These are phyloP conservation scores for Pyrenula massariospora DNA, from an alignment of 495 filamentous ascomycete species.

Conservation along the genomic window DNA sequence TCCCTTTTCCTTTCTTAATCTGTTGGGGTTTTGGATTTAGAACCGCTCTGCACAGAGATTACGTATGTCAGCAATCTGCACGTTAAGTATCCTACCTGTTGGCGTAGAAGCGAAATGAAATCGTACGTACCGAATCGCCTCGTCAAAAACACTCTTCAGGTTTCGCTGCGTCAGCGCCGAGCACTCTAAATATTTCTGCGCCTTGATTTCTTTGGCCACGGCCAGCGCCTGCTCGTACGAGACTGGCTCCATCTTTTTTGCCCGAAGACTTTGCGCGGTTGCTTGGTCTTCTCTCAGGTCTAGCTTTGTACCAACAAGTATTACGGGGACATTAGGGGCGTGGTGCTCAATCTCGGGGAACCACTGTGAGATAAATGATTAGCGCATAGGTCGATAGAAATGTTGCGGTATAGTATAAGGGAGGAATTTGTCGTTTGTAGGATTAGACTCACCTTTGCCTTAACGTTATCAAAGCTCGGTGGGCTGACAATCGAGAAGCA, in stretches of 20 bases:
- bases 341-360: slow-evolving; percentile 95
- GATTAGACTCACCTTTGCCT: slow-evolving; percentile 72
- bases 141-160: slow-evolving; percentile 95
- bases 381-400: neutral
- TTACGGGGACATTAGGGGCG: slow-evolving; percentile 89
- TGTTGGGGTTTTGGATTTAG: slow-evolving; percentile 61
- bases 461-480: slow-evolving; percentile 94
- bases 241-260: slow-evolving; percentile 85
- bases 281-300: slow-evolving; percentile 86
- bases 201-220: slow-evolving; percentile 82
- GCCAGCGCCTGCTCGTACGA: slow-evolving; percentile 77
- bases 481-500: slow-evolving; percentile 98
- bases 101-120: no score
- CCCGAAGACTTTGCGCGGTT: slow-evolving; percentile 62
- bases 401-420: neutral
- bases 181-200: slow-evolving; percentile 93
- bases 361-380: slow-evolving; percentile 50
- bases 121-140: slow-evolving; percentile 72
- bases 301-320: slow-evolving; percentile 93
- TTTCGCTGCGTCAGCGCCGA: slow-evolving; percentile 95
- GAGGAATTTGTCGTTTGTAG: no score
- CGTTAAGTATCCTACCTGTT: no score
- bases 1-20: slow-evolving; percentile 49
- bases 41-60: slow-evolving; percentile 54
- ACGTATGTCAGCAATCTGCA: no score